Percentiles rank a stretch among this genome's conserved stretches.
These are phyloP conservation scores for Talaromyces albobiverticillius DNA, from an alignment of 2,329 filamentous ascomycete genomes.

Conservation along the genomic window DNA sequence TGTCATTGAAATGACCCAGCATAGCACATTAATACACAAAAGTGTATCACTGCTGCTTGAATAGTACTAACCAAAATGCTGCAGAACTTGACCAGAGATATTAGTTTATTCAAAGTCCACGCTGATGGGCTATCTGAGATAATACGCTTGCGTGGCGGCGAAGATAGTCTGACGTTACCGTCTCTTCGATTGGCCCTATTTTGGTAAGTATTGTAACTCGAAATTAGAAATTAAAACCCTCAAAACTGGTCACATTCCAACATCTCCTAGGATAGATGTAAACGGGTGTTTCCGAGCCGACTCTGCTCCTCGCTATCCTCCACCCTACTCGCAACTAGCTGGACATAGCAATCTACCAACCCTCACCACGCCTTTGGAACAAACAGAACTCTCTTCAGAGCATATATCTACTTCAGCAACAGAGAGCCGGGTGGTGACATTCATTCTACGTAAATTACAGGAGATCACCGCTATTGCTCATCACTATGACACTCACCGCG, in stretches of 20 bases:
- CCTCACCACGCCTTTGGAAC: background rate
- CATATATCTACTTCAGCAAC: background rate
- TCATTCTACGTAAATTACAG: background rate
- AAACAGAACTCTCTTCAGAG: background rate
- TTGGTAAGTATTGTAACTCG: background rate
- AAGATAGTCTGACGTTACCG: background rate
- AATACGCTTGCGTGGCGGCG: background rate
- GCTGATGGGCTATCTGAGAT: constrained; percentile 3
- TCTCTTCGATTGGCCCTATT: background rate
- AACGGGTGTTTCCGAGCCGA: background rate
- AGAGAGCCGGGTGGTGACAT: background rate
- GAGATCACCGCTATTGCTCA: background rate
- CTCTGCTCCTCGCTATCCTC: background rate
- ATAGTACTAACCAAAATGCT: background rate
- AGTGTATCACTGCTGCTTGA: background rate
- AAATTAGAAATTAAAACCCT: background rate
- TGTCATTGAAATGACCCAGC: background rate
- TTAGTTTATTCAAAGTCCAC: background rate
- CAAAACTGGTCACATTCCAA: background rate
- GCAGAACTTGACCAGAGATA: background rate
- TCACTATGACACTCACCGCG: background rate
- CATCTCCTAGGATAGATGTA: constrained; percentile 1
- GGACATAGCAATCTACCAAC: background rate
- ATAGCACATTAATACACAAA: too few relatives aligned
- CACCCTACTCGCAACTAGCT: background rate